Base-by-base conservation (phyloP, 2,329 filamentous ascomycete species). In the Beauveria bassiana region DNA sequence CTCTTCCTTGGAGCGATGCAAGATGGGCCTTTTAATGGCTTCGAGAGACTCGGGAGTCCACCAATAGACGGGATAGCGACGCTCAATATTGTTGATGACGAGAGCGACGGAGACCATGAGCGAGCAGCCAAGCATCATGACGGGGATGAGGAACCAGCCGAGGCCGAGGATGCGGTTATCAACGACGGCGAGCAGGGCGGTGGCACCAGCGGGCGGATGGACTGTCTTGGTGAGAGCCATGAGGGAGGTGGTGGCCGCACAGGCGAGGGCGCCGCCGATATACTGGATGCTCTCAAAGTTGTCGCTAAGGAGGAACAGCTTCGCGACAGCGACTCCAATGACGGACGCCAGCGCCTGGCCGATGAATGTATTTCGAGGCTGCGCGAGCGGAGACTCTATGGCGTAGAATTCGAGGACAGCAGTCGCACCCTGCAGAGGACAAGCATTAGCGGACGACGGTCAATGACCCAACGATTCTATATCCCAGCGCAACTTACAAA, bases 381-480 rank as follows among this genome's bases (percentile, higher is more conserved):
- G 89, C 0, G 88, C 80, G 31, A 92, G 81, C 0, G 89, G 88
- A 0, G 87, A 87, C 55, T 89, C 85, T 66, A 91, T 86, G 52
- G 84, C 80, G 67, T 86, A 86, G 72, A 89, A 92, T 68, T 89
- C 83, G 43, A 92, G 81, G n/a, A 92, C 87, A 16, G 89, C 88
- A 3, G 87, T 85, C 5, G 89, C 89, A 57, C 89, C 89, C 86
- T 89, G 34, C 47, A 3, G 16, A 22, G 20, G 18, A 50, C 6
- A 1, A 5, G 26, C 12, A 20, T 57, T 5, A 49, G 24, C 34
- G n/a, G 26, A 28, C 28, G 12, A 40, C 12, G 16, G 12, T 38
- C 34, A 5, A 16, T 38, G 14, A 38, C 34, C 34, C 34, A 5
- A 38, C 34, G 5, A 38, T 14, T 16, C 12, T 38, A 38, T 12